Base-by-base conservation (phyloP, 768 basidiomycete species). In the Russula olivacea region DNA sequence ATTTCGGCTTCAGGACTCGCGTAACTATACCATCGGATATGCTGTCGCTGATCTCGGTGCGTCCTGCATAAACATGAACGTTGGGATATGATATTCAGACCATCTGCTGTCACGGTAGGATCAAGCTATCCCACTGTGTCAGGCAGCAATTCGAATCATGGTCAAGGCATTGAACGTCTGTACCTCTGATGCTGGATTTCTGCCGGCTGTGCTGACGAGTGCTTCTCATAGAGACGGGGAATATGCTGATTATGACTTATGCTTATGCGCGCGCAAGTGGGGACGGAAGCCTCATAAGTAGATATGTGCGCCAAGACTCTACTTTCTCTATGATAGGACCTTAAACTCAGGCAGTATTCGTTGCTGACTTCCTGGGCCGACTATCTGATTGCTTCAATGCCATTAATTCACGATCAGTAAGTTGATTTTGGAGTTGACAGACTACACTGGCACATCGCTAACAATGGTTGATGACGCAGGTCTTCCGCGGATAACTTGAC, bases 371-470 rank as follows among this genome's bases (percentile, higher is more conserved):
- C 69, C 36, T 76, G 75, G 74, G 72, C 74, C 14, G 55, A 71
- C 7, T 76, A 67, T 65, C 64, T 76, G 17, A 61, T 66, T 40
- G 59, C 61, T 10, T 67, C 80, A 58, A 76, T 81, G 1, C 74
- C 81, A 19, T 78, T 84, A 47, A 84, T 84, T 1, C 77, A 78
- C 17, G 75, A 80, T 66, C 84, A 86, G 71, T 67, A 72, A 55
- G 73, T 68, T 61, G 79, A 80, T 67, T 81, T 81, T 67, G 76
- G 30, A 80, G 77, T 80, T 28, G 80, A 80, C 0, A 65, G 74
- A 9, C 73, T 83, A 30, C 3, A 7, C 32, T 32, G 32, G 30
- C 30, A 17, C 23, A 9, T 5, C 41, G 11, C 47, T 41, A 43
- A 64, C 21, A 36, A 61, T 55, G 61, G 51, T 60, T 9, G 53